A percentile compares a stretch with the other conserved stretches of the same genome.
Evolutionary conservation across 345 rosid genomes (phyloP).

Genomic region (Eucalyptus polybractea): DNA sequence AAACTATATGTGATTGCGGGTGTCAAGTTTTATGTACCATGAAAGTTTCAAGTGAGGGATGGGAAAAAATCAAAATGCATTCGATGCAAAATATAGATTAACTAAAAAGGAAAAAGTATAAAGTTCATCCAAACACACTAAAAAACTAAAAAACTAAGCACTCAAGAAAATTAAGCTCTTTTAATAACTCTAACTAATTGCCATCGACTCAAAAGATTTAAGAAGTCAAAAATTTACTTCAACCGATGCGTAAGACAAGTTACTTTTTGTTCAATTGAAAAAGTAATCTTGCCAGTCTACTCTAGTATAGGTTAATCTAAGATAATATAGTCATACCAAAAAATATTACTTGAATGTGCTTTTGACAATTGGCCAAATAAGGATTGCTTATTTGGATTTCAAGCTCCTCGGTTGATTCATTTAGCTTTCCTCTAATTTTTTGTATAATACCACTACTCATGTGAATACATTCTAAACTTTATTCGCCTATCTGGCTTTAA

Average conservation of each 20-base stretch:
- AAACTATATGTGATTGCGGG: not conserved
- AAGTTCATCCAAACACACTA: not conserved
- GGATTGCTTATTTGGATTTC: not conserved
- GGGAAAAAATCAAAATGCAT: not conserved
- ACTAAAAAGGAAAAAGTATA: not conserved
- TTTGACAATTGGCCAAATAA: not conserved
- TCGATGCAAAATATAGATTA: not conserved
- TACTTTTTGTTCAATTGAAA: not conserved
- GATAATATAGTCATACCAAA: not conserved
- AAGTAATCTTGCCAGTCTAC: not conserved
- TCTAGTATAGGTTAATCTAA: not conserved
- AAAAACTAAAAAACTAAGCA: not conserved
- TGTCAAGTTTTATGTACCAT: not conserved
- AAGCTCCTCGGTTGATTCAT: not conserved
- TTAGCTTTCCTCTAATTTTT: not conserved
- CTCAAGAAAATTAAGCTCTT: not conserved
- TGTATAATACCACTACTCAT: not conserved
- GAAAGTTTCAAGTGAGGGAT: not conserved
- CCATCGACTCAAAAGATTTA: not conserved
- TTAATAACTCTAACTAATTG: not conserved
- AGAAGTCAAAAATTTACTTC: not conserved
- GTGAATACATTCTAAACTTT: not conserved
- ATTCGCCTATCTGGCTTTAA: not conserved
- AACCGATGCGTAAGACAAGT: not conserved
- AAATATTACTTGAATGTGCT: not conserved